Conservation (phyloP, 202 grass and related monocot genomes). For the Setaria viridis region DNA sequence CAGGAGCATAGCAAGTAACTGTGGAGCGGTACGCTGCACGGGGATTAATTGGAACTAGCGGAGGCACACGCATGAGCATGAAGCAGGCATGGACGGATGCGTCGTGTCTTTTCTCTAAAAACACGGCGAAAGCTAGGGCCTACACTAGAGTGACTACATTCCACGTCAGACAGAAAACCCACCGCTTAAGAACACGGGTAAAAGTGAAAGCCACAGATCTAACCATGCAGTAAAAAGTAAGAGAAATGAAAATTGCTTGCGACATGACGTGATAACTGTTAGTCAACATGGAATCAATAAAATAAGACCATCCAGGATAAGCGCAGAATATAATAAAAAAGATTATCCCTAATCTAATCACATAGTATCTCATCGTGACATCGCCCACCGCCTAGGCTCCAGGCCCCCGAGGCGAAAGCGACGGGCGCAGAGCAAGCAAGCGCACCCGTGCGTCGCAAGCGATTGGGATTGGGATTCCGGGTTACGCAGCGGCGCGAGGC, state of each 20-base stretch:
- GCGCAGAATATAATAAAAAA: neutral
- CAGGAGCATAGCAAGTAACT: neutral
- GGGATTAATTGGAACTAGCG: neutral
- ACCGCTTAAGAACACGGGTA: neutral
- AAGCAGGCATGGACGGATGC: neutral
- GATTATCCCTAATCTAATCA: neutral
- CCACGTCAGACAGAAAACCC: neutral
- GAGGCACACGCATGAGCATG: neutral
- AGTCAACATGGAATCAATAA: neutral
- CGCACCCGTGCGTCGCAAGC: neutral
- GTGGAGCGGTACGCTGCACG: neutral
- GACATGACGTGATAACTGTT: neutral
- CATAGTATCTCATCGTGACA: neutral
- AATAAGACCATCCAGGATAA: conserved; percentile 14
- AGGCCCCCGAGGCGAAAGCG: conserved; percentile 28
- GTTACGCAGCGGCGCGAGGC: neutral
- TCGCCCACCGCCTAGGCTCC: neutral
- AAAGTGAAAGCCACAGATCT: neutral
- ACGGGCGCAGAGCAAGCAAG: neutral
- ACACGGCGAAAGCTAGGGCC: neutral
- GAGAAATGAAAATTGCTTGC: neutral
- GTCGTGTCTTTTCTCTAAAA: neutral
- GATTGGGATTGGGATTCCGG: neutral
- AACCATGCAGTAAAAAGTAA: neutral
- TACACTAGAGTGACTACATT: neutral